A percentile compares a stretch with the other conserved stretches of the same genome.
These are phyloP conservation scores for Carex parvula DNA, from an alignment of 176 grass and related monocot genomes.

Conservation along the genomic window DNA sequence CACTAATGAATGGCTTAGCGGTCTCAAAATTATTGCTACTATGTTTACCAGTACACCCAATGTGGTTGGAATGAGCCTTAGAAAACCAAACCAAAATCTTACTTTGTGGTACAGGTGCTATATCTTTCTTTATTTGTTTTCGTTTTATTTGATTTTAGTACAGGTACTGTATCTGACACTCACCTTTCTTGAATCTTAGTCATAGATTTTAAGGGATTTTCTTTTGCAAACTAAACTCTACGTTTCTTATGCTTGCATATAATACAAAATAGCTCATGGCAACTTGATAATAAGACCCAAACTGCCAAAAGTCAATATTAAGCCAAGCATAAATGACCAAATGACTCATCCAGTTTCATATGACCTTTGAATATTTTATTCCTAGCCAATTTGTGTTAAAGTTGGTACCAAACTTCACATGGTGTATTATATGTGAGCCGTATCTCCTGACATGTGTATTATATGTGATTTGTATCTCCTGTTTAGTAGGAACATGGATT, in stretches of 20 bases:
- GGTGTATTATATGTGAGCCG: no score
- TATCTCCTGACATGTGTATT: no score
- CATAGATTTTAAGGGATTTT: background rate
- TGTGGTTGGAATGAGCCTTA: conserved; percentile 91
- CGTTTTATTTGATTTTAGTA: no score
- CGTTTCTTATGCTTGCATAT: no score
- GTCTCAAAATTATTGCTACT: conserved; percentile 62
- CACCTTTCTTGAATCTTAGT: background rate
- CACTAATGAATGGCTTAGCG: conserved; percentile 73
- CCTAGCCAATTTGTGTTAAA: background rate
- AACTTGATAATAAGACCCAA: no score
- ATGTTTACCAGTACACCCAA: conserved; percentile 60
- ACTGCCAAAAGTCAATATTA: background rate
- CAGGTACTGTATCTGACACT: conserved; percentile 41
- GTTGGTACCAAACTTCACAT: background rate
- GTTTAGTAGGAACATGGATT: no score
- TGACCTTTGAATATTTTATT: background rate
- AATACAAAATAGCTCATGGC: no score
- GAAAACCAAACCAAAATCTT: conserved; percentile 69
- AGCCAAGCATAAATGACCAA: background rate
- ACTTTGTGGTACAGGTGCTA: conserved; percentile 61
- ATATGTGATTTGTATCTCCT: no score
- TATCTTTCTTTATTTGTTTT: no score
- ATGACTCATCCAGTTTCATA: background rate
- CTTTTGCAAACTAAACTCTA: background rate